These are phyloP conservation scores for Microsporum audouinii DNA, from an alignment of 2,329 filamentous ascomycete species.

Conservation along the genomic window DNA sequence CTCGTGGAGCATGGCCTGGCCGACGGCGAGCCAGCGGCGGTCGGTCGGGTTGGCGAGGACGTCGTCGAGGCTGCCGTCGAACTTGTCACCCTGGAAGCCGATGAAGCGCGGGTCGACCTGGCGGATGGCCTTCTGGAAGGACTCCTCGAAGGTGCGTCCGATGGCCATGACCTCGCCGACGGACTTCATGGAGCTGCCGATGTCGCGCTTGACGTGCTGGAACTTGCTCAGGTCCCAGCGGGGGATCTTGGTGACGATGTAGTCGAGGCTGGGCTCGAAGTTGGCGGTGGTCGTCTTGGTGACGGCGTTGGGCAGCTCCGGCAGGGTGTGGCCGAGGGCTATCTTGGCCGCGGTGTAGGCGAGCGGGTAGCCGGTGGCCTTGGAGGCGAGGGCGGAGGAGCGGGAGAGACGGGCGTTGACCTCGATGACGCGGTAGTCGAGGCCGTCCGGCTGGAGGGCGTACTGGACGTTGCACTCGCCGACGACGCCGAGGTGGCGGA, in stretches of 20 bases:
- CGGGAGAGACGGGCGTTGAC: constrained; percentile 97
- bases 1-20: constrained; percentile 95
- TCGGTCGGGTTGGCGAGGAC: constrained; percentile 88
- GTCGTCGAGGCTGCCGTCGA: constrained; percentile 72
- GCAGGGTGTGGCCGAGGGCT: constrained; percentile 85
- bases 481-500: constrained; percentile 90
- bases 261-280: constrained; percentile 94
- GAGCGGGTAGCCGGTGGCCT: constrained; percentile 93
- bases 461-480: constrained; percentile 99
- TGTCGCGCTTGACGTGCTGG: constrained; percentile 95
- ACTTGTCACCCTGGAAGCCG: constrained; percentile 91
- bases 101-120: constrained; percentile 87
- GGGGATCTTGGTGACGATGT: constrained; percentile 97
- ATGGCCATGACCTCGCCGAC: constrained; percentile 99
- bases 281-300: constrained; percentile 98
- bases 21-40: constrained; percentile 91
- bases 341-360: constrained; percentile 98
- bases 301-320: constrained; percentile 92
- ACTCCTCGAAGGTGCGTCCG: constrained; percentile 95
- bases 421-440: constrained; percentile 97
- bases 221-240: constrained; percentile 98
- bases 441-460: constrained; percentile 85
- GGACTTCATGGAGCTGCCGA: constrained; percentile 97
- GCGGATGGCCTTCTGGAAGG: constrained; percentile 96
- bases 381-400: constrained; percentile 91